phyloP scores from a whole-genome alignment of 1,139 yeast species.

The Hanseniaspora gamundiae region DNA sequence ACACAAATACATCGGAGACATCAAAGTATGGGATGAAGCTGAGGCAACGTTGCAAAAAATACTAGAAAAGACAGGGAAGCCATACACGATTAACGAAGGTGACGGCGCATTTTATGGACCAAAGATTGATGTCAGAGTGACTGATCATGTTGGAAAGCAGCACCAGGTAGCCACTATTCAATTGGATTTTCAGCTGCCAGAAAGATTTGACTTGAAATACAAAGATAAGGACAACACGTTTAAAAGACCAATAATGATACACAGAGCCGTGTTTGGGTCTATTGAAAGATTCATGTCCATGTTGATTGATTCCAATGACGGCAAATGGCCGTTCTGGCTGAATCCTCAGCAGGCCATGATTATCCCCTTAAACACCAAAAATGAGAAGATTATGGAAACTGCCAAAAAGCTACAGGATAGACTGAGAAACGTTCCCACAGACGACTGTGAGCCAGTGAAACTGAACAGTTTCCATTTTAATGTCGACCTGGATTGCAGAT shows the following conservation, averaged over 20 bases:
- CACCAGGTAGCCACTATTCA: slow-evolving; percentile 97
- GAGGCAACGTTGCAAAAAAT: slow-evolving; percentile 61
- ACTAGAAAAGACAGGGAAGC: slow-evolving; percentile 44
- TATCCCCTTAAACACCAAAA: slow-evolving; percentile 65
- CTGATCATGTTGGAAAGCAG: slow-evolving; percentile 70
- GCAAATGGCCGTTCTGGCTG: slow-evolving; percentile 98
- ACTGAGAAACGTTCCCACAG: slow-evolving; percentile 13
- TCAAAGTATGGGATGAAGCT: slow-evolving; percentile 76
- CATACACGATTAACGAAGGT: slow-evolving; percentile 72
- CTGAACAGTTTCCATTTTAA: slow-evolving; percentile 52
- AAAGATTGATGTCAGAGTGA: slow-evolving; percentile 73
- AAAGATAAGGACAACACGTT: slow-evolving; percentile 37
- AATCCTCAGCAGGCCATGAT: slow-evolving; percentile 89
- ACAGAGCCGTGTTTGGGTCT: slow-evolving; percentile 91
- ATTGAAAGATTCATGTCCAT: slow-evolving; percentile 88
- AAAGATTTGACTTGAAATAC: slow-evolving; percentile 65
- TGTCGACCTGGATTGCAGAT: slow-evolving; percentile 64
- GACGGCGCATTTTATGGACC: slow-evolving; percentile 99
- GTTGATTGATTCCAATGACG: slow-evolving; percentile 78
- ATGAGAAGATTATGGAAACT: slow-evolving; percentile 38
- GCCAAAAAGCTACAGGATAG: slow-evolving; percentile 13
- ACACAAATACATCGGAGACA: slow-evolving; percentile 67
- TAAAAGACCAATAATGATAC: slow-evolving; percentile 78
- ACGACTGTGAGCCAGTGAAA: slow-evolving; percentile 29
- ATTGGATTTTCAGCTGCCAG: slow-evolving; percentile 88